These are phyloP conservation scores for Gracilariopsis chorda DNA, from an alignment of 23 red algal genomes.

Conservation along the genomic window DNA sequence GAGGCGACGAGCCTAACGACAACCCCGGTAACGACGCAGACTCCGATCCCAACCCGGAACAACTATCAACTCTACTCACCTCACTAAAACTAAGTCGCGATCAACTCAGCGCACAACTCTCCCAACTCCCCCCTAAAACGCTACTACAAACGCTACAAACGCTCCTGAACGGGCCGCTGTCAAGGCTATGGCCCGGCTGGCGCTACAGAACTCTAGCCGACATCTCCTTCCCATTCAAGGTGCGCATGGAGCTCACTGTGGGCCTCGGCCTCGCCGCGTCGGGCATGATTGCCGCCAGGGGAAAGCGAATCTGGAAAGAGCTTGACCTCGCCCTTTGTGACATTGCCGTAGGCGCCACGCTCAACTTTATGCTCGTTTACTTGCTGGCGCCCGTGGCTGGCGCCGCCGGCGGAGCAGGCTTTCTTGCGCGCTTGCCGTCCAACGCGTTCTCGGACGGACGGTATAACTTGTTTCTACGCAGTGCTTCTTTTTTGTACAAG, in stretches of 20 bases:
- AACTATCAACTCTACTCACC: neutral
- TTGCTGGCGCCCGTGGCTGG: constrained; percentile 66
- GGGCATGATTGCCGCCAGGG: constrained; percentile 92
- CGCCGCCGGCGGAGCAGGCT: neutral
- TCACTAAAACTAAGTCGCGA: neutral
- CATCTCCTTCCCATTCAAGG: constrained; percentile 91
- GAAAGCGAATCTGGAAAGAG: constrained; percentile 75
- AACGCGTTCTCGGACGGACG: constrained; percentile 58
- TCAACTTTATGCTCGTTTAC: constrained; percentile 92
- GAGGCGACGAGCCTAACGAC: no score
- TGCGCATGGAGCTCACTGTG: constrained; percentile 96
- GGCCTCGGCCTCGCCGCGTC: constrained; percentile 82
- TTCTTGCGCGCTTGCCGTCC: constrained; percentile 45
- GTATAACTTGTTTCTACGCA: constrained; percentile 47
- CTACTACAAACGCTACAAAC: constrained; percentile 29
- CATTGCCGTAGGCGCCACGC: constrained; percentile 78
- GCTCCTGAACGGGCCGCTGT: constrained; percentile 37
- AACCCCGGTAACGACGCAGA: neutral
- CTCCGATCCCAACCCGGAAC: neutral
- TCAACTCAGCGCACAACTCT: constrained; percentile 21
- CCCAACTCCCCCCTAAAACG: constrained; percentile 34
- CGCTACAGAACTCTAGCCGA: constrained; percentile 70
- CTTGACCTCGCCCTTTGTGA: constrained; percentile 87
- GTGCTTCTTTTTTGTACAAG: constrained; percentile 65
- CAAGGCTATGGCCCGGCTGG: constrained; percentile 79